These are phyloP conservation scores for Syncephalastrum monosporum DNA, from an alignment of 371 early-diverging fungal species.

Conservation along the genomic window DNA sequence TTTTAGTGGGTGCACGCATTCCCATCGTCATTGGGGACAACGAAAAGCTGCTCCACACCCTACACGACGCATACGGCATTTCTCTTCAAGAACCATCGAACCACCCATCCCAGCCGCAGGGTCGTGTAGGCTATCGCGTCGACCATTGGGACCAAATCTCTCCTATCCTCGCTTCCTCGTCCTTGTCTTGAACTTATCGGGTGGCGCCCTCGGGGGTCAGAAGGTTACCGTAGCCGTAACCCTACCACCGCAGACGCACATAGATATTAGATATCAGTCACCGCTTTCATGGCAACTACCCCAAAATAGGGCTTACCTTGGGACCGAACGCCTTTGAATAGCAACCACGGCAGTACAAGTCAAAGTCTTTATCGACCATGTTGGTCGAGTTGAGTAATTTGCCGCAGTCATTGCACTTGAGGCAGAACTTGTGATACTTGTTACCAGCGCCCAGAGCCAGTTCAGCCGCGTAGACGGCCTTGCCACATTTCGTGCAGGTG, in stretches of 20 bases:
- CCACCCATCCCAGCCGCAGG: no score
- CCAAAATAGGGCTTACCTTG: conserved; percentile 19
- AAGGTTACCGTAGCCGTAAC: conserved; percentile 17
- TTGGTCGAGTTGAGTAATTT: conserved; percentile 46
- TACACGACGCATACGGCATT: not conserved
- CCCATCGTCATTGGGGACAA: conserved; percentile 56
- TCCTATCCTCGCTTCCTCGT: not conserved
- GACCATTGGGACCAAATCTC: conserved; percentile 8
- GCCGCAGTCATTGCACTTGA: conserved; percentile 43
- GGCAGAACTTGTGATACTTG: conserved; percentile 48
- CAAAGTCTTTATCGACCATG: conserved; percentile 48
- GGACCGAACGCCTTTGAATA: conserved; percentile 46
- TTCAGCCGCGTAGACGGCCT: conserved; percentile 51
- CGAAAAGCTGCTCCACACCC: conserved; percentile 23
- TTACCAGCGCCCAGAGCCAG: conserved; percentile 46
- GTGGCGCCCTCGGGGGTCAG: conserved; percentile 16
- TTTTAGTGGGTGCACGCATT: conserved; percentile 44
- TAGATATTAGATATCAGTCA: not conserved
- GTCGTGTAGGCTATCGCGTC: conserved; percentile 5
- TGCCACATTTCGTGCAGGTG: conserved; percentile 42
- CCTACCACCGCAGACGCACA: not conserved
- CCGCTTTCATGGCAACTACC: not conserved
- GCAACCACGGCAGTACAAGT: conserved; percentile 47
- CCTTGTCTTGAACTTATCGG: conserved; percentile 9
- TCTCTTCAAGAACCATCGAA: no score